Evolutionary conservation across 345 rosid genomes (phyloP), one percentile per base, ranked within the genome.

Genomic region (Erodium maritimum): DNA sequence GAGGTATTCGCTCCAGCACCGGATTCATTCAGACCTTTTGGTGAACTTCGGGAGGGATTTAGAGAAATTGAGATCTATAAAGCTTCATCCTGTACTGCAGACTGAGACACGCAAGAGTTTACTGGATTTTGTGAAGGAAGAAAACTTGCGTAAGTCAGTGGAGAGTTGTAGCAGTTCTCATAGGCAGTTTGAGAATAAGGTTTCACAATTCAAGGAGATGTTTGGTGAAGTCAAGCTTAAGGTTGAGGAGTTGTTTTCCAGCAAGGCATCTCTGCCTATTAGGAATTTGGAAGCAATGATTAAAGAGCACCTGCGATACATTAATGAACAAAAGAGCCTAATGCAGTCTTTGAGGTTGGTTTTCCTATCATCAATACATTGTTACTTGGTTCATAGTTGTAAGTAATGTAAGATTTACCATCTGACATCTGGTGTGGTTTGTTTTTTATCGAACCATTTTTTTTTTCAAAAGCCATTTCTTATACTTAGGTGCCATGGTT

Each of bases 331-430:
- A 62, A 90, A 82, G 72, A 87, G 87, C 71, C 82, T 90, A 66
- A 83, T 87, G 96, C 99, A 94, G 65, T 87, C 97, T 54, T 72
- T 94, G 74, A 94, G 99, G 99, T 94, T 68, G 55, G 88, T 66
- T 67, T 57, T 42, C 23, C 23, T 37, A 37, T 45, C 23, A 37
- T 33, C 61, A 37, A 25, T 50, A 12, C 48, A 42, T 42, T 42
- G 48, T 29, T 29, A 11, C 4, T 29, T 29, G 37, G 9, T 29
- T 29, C 9, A 29, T 29, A 29, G 37, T 4, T 29, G 37, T 11
- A n/a, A n/a, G n/a, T n/a, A n/a, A n/a, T n/a, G n/a, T 29, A 29
- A 29, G 37, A 11, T 4, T 29, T 29, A 29, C 9, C 37, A 29
- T 29, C 5, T 29, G 37, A 29, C 9, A 11, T 29, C 37, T 29